Base-by-base conservation (phyloP, 371 early-diverging fungal genomes). In the Entomophthora muscae region DNA sequence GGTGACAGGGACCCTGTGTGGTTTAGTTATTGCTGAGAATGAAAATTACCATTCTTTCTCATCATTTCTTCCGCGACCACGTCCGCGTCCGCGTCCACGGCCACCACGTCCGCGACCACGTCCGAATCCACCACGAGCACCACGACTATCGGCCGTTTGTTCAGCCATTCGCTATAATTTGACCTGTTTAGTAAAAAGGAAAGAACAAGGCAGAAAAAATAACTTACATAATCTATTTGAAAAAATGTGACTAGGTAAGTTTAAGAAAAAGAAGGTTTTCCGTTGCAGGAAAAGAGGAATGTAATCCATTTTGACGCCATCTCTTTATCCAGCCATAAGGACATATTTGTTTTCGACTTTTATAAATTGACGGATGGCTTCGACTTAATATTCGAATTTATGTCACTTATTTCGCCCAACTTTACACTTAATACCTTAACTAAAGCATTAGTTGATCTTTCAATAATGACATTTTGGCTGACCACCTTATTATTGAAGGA, bases 1-100 rank as follows among this genome's bases (percentile, higher is more conserved):
- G 81, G 94, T 95, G 63, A 95, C 93, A 69, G 94, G 94, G 71
- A 84, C 84, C 89, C 84, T 76, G 21, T n/a, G n/a, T n/a, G n/a
- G n/a, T n/a, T n/a, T n/a, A n/a, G n/a, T n/a, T n/a, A n/a, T n/a
- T n/a, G n/a, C n/a, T n/a, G n/a, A n/a, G n/a, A n/a, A n/a, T 17
- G 3, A 67, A 13, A 42, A 69, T 31, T 69, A 78, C 82, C 86
- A 93, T 71, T 83, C 90, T 78, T 86, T 86, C 80, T 90, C 86
- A 66, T 84, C 90, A 66, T 90, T 91, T 72, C 84, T 84, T 72
- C 91, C 85, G 70, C 90, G 83, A 69, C 88, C 82, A 67, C 86
- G 78, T 69, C 84, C 80, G 63, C 84, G 79, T 69, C 84, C 80
- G 63, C 84, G 79, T 57, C 87, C 84, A 68, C 89, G 84, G 71